Base-by-base conservation (phyloP, 495 filamentous ascomycete genomes). In the Xylaria acuta region DNA sequence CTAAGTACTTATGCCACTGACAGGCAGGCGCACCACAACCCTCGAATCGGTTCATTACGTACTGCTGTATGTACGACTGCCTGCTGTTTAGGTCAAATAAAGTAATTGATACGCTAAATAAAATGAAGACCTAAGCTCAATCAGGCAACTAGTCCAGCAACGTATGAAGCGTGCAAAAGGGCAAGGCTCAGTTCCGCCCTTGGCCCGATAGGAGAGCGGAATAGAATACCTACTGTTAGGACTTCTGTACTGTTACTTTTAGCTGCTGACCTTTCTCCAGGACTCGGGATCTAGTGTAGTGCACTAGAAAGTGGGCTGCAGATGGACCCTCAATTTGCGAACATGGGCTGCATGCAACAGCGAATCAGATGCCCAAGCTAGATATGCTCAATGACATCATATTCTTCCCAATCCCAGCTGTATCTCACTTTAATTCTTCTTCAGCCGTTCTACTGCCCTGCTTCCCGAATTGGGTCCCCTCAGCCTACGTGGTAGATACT, bases 331-430 rank as follows among this genome's bases (percentile, higher is more conserved):
- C 51, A 43, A 20, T 43, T 56, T 1, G 8, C 47, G 2, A 32
- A n/a, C 30, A 53, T 67, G 30, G 32, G 32, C 49, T 53, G 32
- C 20, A 18, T 43, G 32, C n/a, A 25, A 38, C 65, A 32, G 51
- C 65, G 34, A 68, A 68, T 68, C 49, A 68, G 65, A 56, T 36
- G 41, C 7, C 64, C 36, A 43, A 25, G 51, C 47, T 20, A 58
- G 11, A 56, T 56, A 40, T 56, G 65, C 30, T 38, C 49, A 11
- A 58, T 68, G 65, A 68, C 65, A 68, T 68, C 65, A 68, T 56
- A n/a, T 38, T n/a, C 36, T 67, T 12, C 38, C 27, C 22, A 18
- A 62, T 40, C 36, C 59, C 36, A 40, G 36, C 59, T 40, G 14
- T 30, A 64, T 64, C 60, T 64, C 38, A 30, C 36, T 64, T 64